Conservation (phyloP, 306 rosid genomes). For the Purshia tridentata region DNA sequence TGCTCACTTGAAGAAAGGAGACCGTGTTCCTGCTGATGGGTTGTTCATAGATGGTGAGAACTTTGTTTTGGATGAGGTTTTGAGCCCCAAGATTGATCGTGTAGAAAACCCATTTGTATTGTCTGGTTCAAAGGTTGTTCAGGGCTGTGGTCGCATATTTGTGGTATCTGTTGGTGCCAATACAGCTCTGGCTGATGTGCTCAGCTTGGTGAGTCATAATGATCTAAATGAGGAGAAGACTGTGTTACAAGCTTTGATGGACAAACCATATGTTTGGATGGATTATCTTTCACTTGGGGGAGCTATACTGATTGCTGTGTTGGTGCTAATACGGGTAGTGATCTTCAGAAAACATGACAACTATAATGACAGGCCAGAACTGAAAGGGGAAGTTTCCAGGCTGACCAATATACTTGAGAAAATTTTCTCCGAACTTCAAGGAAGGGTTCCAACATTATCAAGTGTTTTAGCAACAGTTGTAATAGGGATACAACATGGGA, state of each 20-base stretch:
- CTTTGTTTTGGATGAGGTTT: conserved; percentile 34
- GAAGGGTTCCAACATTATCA: conserved; percentile 43
- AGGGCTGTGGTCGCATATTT: conserved; percentile 53
- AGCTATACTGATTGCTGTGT: conserved; percentile 34
- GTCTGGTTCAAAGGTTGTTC: conserved; percentile 47
- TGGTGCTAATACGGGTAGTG: conserved; percentile 44
- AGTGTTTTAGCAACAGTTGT: conserved; percentile 30
- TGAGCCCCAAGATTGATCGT: conserved; percentile 20
- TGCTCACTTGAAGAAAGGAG: conserved; percentile 39
- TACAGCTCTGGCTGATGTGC: conserved; percentile 16
- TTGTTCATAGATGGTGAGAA: conserved; percentile 27
- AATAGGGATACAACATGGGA: conserved; percentile 56
- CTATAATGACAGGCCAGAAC: conserved; percentile 45
- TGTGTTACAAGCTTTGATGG: conserved; percentile 44
- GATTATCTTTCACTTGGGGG: conserved; percentile 39
- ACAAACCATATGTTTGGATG: conserved; percentile 34
- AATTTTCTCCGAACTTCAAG: conserved; percentile 36
- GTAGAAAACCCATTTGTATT: conserved; percentile 48
- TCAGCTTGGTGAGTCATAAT: conserved; percentile 2
- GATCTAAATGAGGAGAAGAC: conserved; percentile 16
- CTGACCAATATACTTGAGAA: conserved; percentile 34
- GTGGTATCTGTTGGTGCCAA: conserved; percentile 41
- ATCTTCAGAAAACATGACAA: conserved; percentile 30
- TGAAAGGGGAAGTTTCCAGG: conserved; percentile 52
- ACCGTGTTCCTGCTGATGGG: conserved; percentile 63